Evolutionary conservation across 2,329 filamentous ascomycete species (phyloP).

Genomic region (Berkeleyomyces basicola): DNA sequence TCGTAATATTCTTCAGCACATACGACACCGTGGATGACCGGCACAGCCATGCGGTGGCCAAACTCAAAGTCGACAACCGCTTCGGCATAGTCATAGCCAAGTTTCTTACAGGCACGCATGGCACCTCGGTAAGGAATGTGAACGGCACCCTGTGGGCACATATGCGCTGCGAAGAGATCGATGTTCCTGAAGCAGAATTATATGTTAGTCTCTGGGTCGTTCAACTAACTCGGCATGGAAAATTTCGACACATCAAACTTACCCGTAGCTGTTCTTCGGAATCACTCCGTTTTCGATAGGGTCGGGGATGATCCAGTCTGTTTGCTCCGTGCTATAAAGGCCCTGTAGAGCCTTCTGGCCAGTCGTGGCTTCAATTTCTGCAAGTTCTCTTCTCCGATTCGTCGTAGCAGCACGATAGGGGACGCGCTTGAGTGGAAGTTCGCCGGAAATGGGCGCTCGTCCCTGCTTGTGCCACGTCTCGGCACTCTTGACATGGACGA

Average conservation of each 20-base stretch:
- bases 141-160: conserved; percentile 71
- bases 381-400: conserved; percentile 72
- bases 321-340: conserved; percentile 69
- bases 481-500: conserved; percentile 72
- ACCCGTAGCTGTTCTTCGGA: conserved; percentile 81
- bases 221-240: neutral
- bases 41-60: conserved; percentile 82
- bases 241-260: conserved; percentile 12
- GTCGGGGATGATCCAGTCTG: conserved; percentile 85
- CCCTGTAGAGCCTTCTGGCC: conserved; percentile 78
- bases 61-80: conserved; percentile 96
- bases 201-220: conserved; percentile 16
- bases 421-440: conserved; percentile 66
- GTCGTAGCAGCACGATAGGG: conserved; percentile 83
- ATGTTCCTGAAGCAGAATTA: conserved; percentile 46
- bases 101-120: conserved; percentile 62
- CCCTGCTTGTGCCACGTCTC: conserved; percentile 99
- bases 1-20: conserved; percentile 67
- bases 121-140: conserved; percentile 70
- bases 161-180: conserved; percentile 82
- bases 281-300: conserved; percentile 75
- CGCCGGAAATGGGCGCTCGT: conserved; percentile 52
- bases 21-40: conserved; percentile 79
- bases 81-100: conserved; percentile 80
- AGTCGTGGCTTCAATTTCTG: conserved; percentile 62